Percentiles rank a stretch among this genome's conserved stretches.
Conservation (phyloP, 2,329 filamentous ascomycete species). For the Parasarocladium wereldwijsianum region DNA sequence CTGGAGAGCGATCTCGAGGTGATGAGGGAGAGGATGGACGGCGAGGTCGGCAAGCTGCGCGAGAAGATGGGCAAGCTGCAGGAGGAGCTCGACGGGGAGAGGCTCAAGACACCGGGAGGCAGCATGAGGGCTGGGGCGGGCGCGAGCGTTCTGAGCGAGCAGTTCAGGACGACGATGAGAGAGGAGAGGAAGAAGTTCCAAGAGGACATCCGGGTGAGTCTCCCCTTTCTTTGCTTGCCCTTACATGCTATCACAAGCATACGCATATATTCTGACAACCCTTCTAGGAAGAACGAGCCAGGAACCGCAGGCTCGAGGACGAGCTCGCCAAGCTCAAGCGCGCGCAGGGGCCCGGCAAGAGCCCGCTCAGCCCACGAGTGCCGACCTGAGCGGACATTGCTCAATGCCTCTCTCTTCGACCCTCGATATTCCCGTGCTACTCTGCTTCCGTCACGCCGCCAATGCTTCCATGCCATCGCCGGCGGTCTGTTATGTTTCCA, state of each 20-base stretch:
- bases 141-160: constrained; percentile 38
- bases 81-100: constrained; percentile 36
- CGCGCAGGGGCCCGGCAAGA: constrained; percentile 25
- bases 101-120: constrained; percentile 25
- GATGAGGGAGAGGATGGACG: constrained; percentile 23
- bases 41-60: constrained; percentile 21
- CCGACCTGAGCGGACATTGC: no score
- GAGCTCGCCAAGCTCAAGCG: constrained; percentile 30
- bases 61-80: constrained; percentile 26
- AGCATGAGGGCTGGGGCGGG: constrained; percentile 18
- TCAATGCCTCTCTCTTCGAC: no score
- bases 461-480: no score
- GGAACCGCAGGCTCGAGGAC: constrained; percentile 33
- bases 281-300: constrained; percentile 33
- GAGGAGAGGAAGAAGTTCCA: constrained; percentile 43
- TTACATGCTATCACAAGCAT: neutral
- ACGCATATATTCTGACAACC: constrained; percentile 16
- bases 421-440: no score
- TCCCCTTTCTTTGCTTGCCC: neutral
- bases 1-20: constrained; percentile 24
- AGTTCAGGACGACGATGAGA: constrained; percentile 40
- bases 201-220: constrained; percentile 34
- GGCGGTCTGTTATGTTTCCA: no score
- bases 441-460: no score
- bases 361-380: constrained; percentile 23